Conservation (phyloP, 1,284 basidiomycete genomes). For the Sanghuangporus sanghuang region DNA sequence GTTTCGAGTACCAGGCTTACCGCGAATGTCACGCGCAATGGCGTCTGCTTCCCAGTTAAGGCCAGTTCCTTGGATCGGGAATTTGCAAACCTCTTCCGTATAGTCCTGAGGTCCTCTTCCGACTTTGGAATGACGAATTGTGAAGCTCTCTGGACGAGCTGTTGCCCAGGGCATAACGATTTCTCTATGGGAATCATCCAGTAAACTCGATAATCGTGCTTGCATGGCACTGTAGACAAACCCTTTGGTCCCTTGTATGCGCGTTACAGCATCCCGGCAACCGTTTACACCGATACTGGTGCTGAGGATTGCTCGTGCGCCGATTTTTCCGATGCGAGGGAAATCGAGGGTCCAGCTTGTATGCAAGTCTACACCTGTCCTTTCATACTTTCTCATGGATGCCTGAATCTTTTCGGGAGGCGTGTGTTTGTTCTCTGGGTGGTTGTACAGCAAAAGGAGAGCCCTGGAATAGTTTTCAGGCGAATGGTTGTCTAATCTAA, state of each 20-base stretch:
- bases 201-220: constrained; percentile 8
- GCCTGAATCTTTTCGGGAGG: constrained; percentile 17
- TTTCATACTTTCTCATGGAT: constrained; percentile 16
- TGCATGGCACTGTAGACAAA: not conserved
- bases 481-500: constrained; percentile 26
- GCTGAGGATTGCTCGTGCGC: constrained; percentile 14
- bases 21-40: constrained; percentile 36
- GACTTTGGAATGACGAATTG: constrained; percentile 24
- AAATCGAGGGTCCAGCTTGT: constrained; percentile 19
- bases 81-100: constrained; percentile 14
- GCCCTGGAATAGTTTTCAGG: constrained; percentile 27
- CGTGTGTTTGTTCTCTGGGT: constrained; percentile 23
- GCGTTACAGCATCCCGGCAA: constrained; percentile 14
- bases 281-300: constrained; percentile 16
- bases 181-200: constrained; percentile 14
- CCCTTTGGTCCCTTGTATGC: constrained; percentile 18
- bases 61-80: constrained; percentile 29
- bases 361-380: constrained; percentile 16
- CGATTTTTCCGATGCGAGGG: constrained; percentile 9
- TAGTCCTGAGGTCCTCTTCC: constrained; percentile 22
- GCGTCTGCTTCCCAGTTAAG: constrained; percentile 29
- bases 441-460: constrained; percentile 36
- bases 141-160: constrained; percentile 22
- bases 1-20: not conserved
- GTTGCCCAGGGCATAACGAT: constrained; percentile 20